Evolutionary conservation across 1,139 yeast species (phyloP).

Genomic region (Zygotorulaspora mrakii): DNA sequence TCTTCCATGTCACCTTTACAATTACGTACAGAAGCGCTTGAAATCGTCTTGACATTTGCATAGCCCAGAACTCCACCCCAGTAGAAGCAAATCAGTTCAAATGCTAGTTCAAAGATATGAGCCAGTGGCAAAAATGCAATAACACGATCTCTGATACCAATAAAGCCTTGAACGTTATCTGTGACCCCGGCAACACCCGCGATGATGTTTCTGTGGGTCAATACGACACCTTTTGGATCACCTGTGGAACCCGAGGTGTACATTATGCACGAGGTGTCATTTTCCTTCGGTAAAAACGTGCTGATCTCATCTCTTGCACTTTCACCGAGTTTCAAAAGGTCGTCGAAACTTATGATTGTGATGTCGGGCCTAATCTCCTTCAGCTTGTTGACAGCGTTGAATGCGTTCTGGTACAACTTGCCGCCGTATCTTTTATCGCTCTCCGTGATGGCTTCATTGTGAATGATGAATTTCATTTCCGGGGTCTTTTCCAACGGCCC

Average conservation of each 20-base stretch:
- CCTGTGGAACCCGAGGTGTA: constrained; percentile 99
- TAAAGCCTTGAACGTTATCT: constrained; percentile 52
- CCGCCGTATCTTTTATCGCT: constrained; percentile 65
- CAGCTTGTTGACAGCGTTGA: constrained; percentile 54
- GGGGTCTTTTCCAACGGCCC: constrained; percentile 69
- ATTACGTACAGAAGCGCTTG: constrained; percentile 76
- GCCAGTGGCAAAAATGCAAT: constrained; percentile 93
- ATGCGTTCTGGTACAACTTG: constrained; percentile 52
- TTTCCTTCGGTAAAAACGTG: constrained; percentile 54
- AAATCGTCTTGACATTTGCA: constrained; percentile 87
- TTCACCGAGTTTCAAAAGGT: constrained; percentile 62
- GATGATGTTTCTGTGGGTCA: constrained; percentile 70
- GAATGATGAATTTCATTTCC: constrained; percentile 63
- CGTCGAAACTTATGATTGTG: constrained; percentile 59
- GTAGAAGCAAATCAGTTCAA: constrained; percentile 72
- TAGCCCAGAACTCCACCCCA: constrained; percentile 94
- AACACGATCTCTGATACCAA: constrained; percentile 59
- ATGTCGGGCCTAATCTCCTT: constrained; percentile 72
- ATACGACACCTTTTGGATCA: constrained; percentile 92
- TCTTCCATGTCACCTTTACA: constrained; percentile 85
- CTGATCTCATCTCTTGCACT: constrained; percentile 39
- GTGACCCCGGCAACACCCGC: constrained; percentile 85
- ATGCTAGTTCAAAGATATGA: constrained; percentile 88
- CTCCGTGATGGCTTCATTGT: constrained; percentile 59
- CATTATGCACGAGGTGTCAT: constrained; percentile 89